These are phyloP conservation scores for Crotalaria pallida DNA, from an alignment of 306 rosid genomes.

Conservation along the genomic window DNA sequence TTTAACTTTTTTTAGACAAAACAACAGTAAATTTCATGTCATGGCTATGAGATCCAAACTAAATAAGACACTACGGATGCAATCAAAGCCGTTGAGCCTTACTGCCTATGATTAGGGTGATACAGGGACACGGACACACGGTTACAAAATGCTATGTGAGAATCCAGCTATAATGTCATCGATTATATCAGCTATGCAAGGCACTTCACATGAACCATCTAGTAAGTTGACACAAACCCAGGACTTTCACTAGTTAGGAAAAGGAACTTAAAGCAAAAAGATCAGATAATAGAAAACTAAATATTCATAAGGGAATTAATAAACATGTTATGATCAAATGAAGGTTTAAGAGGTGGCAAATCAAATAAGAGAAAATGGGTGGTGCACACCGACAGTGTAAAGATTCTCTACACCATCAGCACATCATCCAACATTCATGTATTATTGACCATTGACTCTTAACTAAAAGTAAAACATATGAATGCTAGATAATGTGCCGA, in stretches of 20 bases:
- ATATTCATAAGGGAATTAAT: not conserved
- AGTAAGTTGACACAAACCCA: not conserved
- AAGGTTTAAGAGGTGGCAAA: slow-evolving; percentile 12
- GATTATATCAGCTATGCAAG: not conserved
- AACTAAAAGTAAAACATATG: too few relatives aligned
- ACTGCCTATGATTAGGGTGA: not conserved
- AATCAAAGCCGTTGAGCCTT: not conserved
- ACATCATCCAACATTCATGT: too few relatives aligned
- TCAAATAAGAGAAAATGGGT: too few relatives aligned
- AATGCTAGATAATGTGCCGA: too few relatives aligned
- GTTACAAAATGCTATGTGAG: not conserved
- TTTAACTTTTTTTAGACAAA: not conserved
- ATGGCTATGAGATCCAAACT: not conserved
- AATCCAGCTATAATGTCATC: not conserved
- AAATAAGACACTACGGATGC: not conserved
- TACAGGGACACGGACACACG: too few relatives aligned
- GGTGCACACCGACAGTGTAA: too few relatives aligned
- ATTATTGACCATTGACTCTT: too few relatives aligned
- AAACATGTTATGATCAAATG: not conserved
- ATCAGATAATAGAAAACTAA: not conserved
- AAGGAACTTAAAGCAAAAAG: slow-evolving; percentile 7
- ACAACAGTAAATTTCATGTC: not conserved
- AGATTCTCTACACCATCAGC: too few relatives aligned
- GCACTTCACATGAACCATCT: slow-evolving; percentile 1
- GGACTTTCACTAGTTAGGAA: not conserved